Evolutionary conservation across 805 yeast genomes (phyloP).

Genomic region (Nematodospora valgi): DNA sequence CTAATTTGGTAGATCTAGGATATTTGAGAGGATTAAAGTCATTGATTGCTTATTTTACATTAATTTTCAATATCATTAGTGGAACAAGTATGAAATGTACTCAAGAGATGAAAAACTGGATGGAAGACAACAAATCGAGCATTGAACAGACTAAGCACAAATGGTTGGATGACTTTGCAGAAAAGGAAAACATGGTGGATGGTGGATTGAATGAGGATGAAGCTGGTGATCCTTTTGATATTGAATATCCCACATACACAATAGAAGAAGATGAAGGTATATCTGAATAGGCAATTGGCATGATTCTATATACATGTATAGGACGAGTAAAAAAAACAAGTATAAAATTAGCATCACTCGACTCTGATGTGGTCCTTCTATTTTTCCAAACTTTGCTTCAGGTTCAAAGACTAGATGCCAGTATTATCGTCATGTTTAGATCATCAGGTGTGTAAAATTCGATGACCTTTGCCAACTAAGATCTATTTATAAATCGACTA

Average conservation of each 20-base stretch:
- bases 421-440: no score
- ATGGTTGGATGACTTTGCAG: slow-evolving; percentile 21
- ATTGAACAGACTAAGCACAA: slow-evolving; percentile 9
- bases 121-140: slow-evolving; percentile 11
- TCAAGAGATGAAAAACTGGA: slow-evolving; percentile 8
- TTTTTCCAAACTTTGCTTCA: no score
- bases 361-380: no score
- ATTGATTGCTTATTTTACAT: slow-evolving; percentile 62
- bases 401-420: no score
- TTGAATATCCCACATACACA: slow-evolving; percentile 17
- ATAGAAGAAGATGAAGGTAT: slow-evolving; percentile 22
- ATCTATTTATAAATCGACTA: no score
- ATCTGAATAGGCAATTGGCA: slow-evolving; percentile 15
- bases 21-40: slow-evolving; percentile 78
- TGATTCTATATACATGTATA: no score
- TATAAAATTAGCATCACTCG: no score
- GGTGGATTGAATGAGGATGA: slow-evolving; percentile 6
- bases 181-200: slow-evolving; percentile 11
- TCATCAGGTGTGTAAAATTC: no score
- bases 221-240: slow-evolving; percentile 19
- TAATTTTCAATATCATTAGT: slow-evolving; percentile 48
- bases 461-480: no score
- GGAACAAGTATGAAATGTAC: slow-evolving; percentile 7
- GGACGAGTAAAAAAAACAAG: no score
- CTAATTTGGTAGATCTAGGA: slow-evolving; percentile 69